Conservation (phyloP, 108 stramenopile genomes). For the Cyclotella choctawhatcheeana region DNA sequence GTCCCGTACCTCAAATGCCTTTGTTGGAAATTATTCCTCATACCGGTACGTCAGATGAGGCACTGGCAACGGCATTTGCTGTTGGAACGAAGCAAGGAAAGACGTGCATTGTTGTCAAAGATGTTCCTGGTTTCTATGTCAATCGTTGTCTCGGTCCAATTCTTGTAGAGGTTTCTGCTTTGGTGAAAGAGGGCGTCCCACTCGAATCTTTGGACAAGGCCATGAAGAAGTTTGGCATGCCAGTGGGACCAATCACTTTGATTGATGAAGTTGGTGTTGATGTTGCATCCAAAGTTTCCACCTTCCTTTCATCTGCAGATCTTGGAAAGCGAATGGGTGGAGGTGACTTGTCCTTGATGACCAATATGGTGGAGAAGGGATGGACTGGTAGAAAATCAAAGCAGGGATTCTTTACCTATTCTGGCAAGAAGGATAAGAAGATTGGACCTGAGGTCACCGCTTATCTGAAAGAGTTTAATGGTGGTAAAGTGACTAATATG, state of each 20-base stretch:
- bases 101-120: slow-evolving; percentile 97
- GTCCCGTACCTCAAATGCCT: slow-evolving; percentile 98
- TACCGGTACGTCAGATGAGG: slow-evolving; percentile 82
- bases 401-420: slow-evolving; percentile 98
- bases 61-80: slow-evolving; percentile 91
- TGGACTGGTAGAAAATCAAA: slow-evolving; percentile 96
- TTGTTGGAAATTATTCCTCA: slow-evolving; percentile 98
- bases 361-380: slow-evolving; percentile 95
- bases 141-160: slow-evolving; percentile 99
- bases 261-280: slow-evolving; percentile 94
- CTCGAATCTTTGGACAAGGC: slow-evolving; percentile 92
- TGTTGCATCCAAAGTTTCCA: slow-evolving; percentile 93
- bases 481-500: slow-evolving; percentile 62
- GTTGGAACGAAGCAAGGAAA: slow-evolving; percentile 99
- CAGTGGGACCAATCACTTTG: slow-evolving; percentile 89
- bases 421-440: slow-evolving; percentile 83
- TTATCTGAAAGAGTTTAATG: slow-evolving; percentile 75
- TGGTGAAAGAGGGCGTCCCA: slow-evolving; percentile 86
- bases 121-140: slow-evolving; percentile 99
- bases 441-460: slow-evolving; percentile 83
- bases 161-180: slow-evolving; percentile 87
- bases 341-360: slow-evolving; percentile 91
- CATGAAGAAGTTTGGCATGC: slow-evolving; percentile 92
- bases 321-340: slow-evolving; percentile 95
- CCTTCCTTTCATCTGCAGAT: slow-evolving; percentile 92